Percentiles rank a stretch among this genome's conserved stretches.
Conservation (phyloP, 78 protist species). For the Tieghemostelium lacteum region DNA sequence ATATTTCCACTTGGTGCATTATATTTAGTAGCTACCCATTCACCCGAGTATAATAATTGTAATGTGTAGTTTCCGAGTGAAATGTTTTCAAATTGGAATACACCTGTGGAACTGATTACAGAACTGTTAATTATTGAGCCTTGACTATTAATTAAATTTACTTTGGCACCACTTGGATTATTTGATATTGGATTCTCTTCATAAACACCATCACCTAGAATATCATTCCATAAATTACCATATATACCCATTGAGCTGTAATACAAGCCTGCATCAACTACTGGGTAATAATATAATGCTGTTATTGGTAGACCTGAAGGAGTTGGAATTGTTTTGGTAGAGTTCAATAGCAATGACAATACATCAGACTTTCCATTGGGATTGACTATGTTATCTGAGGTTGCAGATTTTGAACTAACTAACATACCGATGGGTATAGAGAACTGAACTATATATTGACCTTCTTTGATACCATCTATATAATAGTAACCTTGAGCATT, state of each 20-base stretch:
- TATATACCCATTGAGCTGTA: constrained; percentile 2
- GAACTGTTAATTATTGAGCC: neutral
- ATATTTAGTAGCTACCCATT: constrained; percentile 31
- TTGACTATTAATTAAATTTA: neutral
- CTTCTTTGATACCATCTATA: constrained; percentile 25
- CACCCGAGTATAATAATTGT: neutral
- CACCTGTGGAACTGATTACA: neutral
- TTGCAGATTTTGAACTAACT: neutral
- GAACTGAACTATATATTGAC: constrained; percentile 14
- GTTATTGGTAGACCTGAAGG: neutral
- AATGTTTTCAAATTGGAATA: constrained; percentile 10
- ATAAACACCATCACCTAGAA: constrained; percentile 19
- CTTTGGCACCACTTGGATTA: neutral
- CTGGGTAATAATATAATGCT: constrained; percentile 17
- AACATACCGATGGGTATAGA: constrained; percentile 22
- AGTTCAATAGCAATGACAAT: neutral
- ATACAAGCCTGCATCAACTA: constrained; percentile 29
- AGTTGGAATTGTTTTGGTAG: neutral
- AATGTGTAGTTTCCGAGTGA: constrained; percentile 5
- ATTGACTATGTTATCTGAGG: neutral
- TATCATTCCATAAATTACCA: constrained; percentile 55
- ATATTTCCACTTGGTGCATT: neutral
- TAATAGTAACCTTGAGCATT: constrained; percentile 26
- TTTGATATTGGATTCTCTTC: constrained; percentile 3
- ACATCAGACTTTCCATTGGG: constrained; percentile 21